phyloP scores from a whole-genome alignment of 257 asterid species.

The Linderniella brevidens region DNA sequence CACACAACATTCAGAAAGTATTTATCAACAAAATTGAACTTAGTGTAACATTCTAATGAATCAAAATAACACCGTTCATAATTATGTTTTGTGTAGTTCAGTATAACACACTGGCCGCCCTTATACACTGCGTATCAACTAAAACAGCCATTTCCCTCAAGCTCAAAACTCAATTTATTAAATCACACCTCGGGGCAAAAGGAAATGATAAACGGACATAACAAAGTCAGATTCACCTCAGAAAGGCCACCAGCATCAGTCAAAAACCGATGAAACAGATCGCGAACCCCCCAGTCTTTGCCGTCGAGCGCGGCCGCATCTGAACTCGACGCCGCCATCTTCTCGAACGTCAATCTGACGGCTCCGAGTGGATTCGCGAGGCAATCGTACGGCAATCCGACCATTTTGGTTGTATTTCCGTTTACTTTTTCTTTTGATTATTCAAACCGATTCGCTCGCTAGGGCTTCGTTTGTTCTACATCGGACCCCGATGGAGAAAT shows the following conservation, averaged over 20 bases:
- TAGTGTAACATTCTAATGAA: neutral
- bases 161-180: neutral
- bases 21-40: neutral
- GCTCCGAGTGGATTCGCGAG: conserved; percentile 87
- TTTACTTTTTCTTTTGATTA: too few relatives aligned
- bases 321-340: conserved; percentile 38
- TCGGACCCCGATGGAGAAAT: too few relatives aligned
- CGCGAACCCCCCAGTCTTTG: conserved; percentile 71
- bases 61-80: too few relatives aligned
- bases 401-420: conserved; percentile 25
- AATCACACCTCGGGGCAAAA: neutral
- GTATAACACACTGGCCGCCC: too few relatives aligned
- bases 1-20: conserved; percentile 3
- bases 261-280: conserved; percentile 55
- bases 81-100: too few relatives aligned
- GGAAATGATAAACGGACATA: neutral
- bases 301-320: conserved; percentile 38
- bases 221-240: conserved; percentile 24
- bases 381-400: conserved; percentile 70
- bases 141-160: too few relatives aligned
- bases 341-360: conserved; percentile 67
- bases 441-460: too few relatives aligned
- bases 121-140: too few relatives aligned
- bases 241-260: conserved; percentile 48
- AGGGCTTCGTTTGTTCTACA: too few relatives aligned